Percentiles rank a stretch among this genome's conserved stretches.
phyloP scores from a whole-genome alignment of 768 basidiomycete genomes.

The Suillus paluster region DNA sequence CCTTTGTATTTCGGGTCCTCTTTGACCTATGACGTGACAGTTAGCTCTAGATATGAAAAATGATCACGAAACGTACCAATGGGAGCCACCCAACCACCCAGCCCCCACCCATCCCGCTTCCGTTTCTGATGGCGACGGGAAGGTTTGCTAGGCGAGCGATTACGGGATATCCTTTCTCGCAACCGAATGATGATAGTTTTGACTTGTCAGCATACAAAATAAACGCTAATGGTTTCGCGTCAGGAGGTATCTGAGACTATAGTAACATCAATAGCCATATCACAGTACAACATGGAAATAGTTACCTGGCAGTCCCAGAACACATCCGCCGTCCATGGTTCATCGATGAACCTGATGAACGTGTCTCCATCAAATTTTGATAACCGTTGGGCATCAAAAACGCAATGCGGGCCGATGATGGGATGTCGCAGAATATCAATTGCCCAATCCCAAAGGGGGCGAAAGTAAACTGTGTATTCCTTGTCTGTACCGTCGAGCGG shows the following conservation, averaged over 20 bases:
- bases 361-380: constrained; percentile 32
- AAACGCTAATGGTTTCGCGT: constrained; percentile 32
- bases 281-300: neutral
- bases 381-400: constrained; percentile 36
- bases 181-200: constrained; percentile 43
- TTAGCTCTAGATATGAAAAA: neutral
- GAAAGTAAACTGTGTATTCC: constrained; percentile 14
- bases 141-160: constrained; percentile 38
- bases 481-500: neutral
- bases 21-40: constrained; percentile 7
- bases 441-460: constrained; percentile 33
- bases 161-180: constrained; percentile 42
- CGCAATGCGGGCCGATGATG: constrained; percentile 22
- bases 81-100: constrained; percentile 45
- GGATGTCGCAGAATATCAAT: constrained; percentile 32
- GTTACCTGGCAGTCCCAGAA: constrained; percentile 44
- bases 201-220: constrained; percentile 47
- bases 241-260: constrained; percentile 9
- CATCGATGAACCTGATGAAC: constrained; percentile 36
- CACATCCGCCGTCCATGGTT: constrained; percentile 42
- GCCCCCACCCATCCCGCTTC: constrained; percentile 38
- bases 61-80: constrained; percentile 28
- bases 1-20: constrained; percentile 8
- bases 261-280: neutral
- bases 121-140: constrained; percentile 35